Conservation (phyloP, 768 basidiomycete genomes). For the Pleurotus platypus region DNA sequence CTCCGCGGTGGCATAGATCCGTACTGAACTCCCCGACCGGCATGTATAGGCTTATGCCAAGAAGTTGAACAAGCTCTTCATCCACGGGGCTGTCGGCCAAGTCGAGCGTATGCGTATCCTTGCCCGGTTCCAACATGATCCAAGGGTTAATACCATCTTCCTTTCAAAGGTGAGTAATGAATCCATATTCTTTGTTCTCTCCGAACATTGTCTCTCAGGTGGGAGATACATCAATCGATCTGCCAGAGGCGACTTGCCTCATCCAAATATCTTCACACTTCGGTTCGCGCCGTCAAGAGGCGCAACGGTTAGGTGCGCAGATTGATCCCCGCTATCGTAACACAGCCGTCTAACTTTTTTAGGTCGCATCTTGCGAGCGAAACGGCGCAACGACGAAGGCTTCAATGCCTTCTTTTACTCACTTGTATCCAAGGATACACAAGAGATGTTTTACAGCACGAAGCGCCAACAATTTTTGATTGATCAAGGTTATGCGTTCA, state of each 20-base stretch:
- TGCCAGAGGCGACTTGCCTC: conserved; percentile 98
- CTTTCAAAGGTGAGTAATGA: conserved; percentile 73
- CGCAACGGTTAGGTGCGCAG: conserved; percentile 81
- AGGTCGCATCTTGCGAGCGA: conserved; percentile 96
- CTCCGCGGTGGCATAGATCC: conserved; percentile 9
- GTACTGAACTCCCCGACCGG: background rate
- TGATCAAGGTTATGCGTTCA: conserved; percentile 99
- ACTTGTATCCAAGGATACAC: conserved; percentile 96
- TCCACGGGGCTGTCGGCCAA: conserved; percentile 94
- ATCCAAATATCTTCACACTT: conserved; percentile 99
- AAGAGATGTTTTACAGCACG: conserved; percentile 99
- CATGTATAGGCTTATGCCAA: conserved; percentile 81
- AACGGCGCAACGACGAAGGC: conserved; percentile 96
- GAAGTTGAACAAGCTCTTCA: conserved; percentile 90
- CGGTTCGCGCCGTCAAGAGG: conserved; percentile 96
- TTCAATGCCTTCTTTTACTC: conserved; percentile 99
- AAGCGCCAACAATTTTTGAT: conserved; percentile 99
- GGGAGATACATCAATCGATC: conserved; percentile 97
- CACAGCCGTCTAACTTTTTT: conserved; percentile 9
- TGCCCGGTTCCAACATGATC: conserved; percentile 93
- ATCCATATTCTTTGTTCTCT: no score
- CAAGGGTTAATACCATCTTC: conserved; percentile 96
- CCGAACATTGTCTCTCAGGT: conserved; percentile 44
- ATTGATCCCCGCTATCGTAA: conserved; percentile 1
- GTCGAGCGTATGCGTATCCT: conserved; percentile 94